Percentiles rank a stretch among this genome's conserved stretches.
These are phyloP conservation scores for Talaromyces sp. DNA, from an alignment of 2,329 filamentous ascomycete species.

Conservation along the genomic window DNA sequence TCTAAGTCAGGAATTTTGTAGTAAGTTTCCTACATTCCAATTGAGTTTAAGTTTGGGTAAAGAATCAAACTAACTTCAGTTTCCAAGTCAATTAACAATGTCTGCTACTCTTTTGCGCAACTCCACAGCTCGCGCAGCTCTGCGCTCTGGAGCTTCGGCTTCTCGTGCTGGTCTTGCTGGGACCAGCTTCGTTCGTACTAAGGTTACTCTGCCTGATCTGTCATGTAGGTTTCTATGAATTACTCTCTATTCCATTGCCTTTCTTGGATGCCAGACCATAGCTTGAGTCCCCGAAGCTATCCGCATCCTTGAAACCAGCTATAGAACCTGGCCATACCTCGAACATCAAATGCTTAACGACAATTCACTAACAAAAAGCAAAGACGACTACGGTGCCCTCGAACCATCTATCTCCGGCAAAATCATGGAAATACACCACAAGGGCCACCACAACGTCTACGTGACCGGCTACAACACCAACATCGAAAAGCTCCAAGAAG, in stretches of 20 bases:
- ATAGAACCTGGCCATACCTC: too few relatives aligned
- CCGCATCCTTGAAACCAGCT: background rate
- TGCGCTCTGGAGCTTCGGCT: conserved; percentile 61
- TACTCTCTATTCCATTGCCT: background rate
- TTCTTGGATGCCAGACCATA: background rate
- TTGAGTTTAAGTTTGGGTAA: background rate
- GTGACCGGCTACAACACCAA: conserved; percentile 84
- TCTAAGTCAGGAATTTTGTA: background rate
- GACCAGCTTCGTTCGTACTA: conserved; percentile 76
- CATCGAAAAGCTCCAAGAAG: conserved; percentile 65
- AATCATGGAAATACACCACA: conserved; percentile 96
- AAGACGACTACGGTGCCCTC: conserved; percentile 95
- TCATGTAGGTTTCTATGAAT: conserved; percentile 54
- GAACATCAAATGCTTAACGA: background rate
- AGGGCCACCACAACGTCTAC: conserved; percentile 91
- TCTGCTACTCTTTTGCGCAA: conserved; percentile 72
- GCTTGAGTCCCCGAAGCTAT: background rate
- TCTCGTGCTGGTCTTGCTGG: conserved; percentile 60
- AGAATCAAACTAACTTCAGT: background rate
- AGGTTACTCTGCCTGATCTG: conserved; percentile 90
- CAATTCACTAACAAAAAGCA: background rate
- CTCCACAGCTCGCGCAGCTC: conserved; percentile 65
- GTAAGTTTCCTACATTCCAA: background rate
- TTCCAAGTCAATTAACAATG: conserved; percentile 51
- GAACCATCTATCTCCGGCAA: conserved; percentile 79